These are phyloP conservation scores for Fusarium sp. DNA, from an alignment of 2,329 filamentous ascomycete genomes.

Conservation along the genomic window DNA sequence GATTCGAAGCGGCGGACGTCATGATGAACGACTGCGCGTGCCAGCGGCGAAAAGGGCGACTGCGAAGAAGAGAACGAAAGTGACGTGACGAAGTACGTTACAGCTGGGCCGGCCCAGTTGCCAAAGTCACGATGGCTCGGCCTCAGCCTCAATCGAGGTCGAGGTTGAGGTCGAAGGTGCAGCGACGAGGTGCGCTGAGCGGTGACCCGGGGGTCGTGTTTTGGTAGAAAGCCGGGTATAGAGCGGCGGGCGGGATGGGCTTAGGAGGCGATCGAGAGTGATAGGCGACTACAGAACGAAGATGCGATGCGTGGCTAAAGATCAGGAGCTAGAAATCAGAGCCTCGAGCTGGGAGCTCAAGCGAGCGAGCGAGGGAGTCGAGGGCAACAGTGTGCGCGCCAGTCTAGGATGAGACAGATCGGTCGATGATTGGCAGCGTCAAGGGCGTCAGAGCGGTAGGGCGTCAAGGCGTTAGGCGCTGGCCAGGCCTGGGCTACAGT, in stretches of 20 bases:
- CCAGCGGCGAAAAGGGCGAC: slow-evolving; percentile 13
- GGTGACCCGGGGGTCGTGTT: slow-evolving; percentile 32
- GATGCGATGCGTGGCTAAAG: slow-evolving; percentile 37
- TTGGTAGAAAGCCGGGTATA: slow-evolving; percentile 13
- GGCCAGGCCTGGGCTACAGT: slow-evolving; percentile 2
- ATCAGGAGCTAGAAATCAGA: slow-evolving; percentile 35
- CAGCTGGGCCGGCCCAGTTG: slow-evolving; percentile 49
- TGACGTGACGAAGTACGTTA: slow-evolving; percentile 38
- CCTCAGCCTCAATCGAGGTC: slow-evolving; percentile 38
- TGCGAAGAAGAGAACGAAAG: slow-evolving; percentile 20
- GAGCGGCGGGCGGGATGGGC: slow-evolving; percentile 11
- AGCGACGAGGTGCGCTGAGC: slow-evolving; percentile 32
- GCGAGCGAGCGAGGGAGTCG: slow-evolving; percentile 37
- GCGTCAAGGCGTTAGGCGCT: slow-evolving; percentile 46
- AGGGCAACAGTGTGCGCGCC: slow-evolving; percentile 42
- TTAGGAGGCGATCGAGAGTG: slow-evolving; percentile 17
- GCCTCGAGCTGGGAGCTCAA: slow-evolving; percentile 37
- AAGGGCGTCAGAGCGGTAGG: slow-evolving; percentile 42
- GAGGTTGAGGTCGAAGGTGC: slow-evolving; percentile 27
- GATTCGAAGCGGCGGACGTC: slow-evolving; percentile 54
- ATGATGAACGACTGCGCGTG: slow-evolving; percentile 47
- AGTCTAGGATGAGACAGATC: slow-evolving; percentile 41
- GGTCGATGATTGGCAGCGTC: slow-evolving; percentile 50
- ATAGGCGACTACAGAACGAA: slow-evolving; percentile 28
- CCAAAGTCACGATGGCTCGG: slow-evolving; percentile 45